These are phyloP conservation scores for Craterostigma plantagineum DNA, from an alignment of 257 asterid species.

Conservation along the genomic window DNA sequence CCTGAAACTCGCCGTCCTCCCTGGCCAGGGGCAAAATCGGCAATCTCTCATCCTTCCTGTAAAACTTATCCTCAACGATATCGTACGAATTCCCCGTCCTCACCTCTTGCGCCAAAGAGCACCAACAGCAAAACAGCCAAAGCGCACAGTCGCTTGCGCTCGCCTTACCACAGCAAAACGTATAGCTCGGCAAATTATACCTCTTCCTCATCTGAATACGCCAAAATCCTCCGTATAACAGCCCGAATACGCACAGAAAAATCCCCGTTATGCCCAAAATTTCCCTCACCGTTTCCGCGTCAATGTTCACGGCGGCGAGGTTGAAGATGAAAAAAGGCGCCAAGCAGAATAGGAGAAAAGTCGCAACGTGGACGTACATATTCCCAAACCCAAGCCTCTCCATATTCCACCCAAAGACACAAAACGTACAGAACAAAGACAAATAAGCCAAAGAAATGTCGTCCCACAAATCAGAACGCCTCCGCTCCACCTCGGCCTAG, in stretches of 20 bases:
- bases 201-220: constrained; percentile 85
- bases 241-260: constrained; percentile 67
- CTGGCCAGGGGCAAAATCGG: constrained; percentile 42
- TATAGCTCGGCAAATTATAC: constrained; percentile 50
- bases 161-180: constrained; percentile 43
- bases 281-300: constrained; percentile 45
- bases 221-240: constrained; percentile 91
- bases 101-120: constrained; percentile 77
- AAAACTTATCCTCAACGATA: constrained; percentile 54
- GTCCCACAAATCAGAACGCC: constrained; percentile 75
- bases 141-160: constrained; percentile 50
- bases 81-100: constrained; percentile 73
- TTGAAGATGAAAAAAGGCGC: constrained; percentile 87
- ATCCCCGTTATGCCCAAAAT: constrained; percentile 56
- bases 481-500: constrained; percentile 67
- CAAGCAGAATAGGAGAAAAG: constrained; percentile 71
- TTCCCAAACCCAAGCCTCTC: constrained; percentile 88
- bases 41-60: constrained; percentile 15
- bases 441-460: constrained; percentile 78
- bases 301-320: constrained; percentile 66
- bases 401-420: constrained; percentile 97
- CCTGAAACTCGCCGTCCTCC: constrained; percentile 32
- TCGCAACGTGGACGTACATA: constrained; percentile 84
- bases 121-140: constrained; percentile 94
- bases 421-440: constrained; percentile 66